Base-by-base conservation (phyloP, 805 yeast genomes). In the Torulaspora gathmanii region DNA sequence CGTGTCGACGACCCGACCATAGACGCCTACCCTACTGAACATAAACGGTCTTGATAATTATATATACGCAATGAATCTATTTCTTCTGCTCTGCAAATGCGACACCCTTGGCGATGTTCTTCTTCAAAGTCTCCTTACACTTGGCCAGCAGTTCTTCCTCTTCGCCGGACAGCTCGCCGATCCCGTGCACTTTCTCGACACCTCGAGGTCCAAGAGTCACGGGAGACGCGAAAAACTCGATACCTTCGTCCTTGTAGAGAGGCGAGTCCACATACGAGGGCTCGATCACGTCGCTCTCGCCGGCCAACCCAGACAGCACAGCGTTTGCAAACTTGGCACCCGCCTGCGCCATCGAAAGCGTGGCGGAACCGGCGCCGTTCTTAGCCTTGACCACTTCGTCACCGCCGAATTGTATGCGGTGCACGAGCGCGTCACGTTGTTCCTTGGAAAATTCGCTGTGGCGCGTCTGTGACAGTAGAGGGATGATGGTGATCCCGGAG, bases 351-450 rank as follows among this genome's bases (percentile, higher is more conserved):
- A 87, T 87, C 52, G 95, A 87, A 59, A 87, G 75, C 50, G 96
- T 87, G 57, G 95, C 95, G 27, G 95, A 86, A 60, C 96, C 96
- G 57, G 90, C 88, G 70, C 96, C 96, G 63, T 86, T 80, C 77
- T 87, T 87, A 60, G 95, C 95, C 73, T 86, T 77, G 59, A 87
- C 95, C 56, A 87, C 95, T 76, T 87, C 96, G 65, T 87, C 96
- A 74, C 96, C 96, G 71, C 95, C 96, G 64, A 85, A 89, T 74
- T 89, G 96, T 68, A 89, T 86, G 71, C 96, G 83, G 77, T 87
- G 78, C 65, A 86, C 77, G 60, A 88, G 75, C 22, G 74, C 71
- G 40, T 78, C 83, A 62, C 77, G 77, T 72, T 70, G 74, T 67
- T 85, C 91, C 56, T 77, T 79, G 67, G 84, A 71, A 57, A 71